phyloP scores from a whole-genome alignment of 352 stramenopile genomes.

The Pseudoperonospora humuli region DNA sequence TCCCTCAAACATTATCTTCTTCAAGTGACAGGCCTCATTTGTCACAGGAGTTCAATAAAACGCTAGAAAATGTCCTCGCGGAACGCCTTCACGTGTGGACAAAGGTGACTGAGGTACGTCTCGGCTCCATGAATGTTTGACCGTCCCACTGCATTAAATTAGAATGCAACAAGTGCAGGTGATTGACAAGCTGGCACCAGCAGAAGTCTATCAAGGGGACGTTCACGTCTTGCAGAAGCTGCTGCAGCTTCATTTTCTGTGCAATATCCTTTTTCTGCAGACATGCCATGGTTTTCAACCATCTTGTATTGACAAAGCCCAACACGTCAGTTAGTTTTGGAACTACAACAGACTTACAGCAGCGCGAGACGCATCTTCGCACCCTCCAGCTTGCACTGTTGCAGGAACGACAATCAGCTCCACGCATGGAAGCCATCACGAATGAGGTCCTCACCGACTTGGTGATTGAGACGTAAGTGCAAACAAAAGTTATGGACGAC shows the following conservation, averaged over 20 bases:
- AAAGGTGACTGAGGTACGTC: constrained; percentile 26
- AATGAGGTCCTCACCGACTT: neutral
- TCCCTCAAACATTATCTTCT: neutral
- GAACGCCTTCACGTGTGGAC: constrained; percentile 26
- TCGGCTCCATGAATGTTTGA: neutral
- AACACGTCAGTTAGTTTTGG: constrained; percentile 2
- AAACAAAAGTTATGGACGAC: too few species aligned
- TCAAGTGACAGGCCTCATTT: neutral
- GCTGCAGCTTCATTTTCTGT: constrained; percentile 49
- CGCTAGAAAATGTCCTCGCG: constrained; percentile 17
- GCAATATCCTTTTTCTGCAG: constrained; percentile 52
- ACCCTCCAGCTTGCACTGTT: constrained; percentile 49
- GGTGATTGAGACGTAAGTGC: too few species aligned
- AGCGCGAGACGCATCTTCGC: constrained; percentile 50
- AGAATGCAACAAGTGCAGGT: constrained; percentile 14
- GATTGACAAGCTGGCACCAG: constrained; percentile 21
- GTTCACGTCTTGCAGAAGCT: constrained; percentile 34
- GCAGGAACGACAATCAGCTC: constrained; percentile 20
- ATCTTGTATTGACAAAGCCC: neutral
- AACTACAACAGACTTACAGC: constrained; percentile 27
- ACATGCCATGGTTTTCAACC: neutral
- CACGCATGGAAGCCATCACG: neutral
- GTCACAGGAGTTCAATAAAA: constrained; percentile 4
- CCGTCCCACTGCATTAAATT: neutral
- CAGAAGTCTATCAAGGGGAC: constrained; percentile 29